A percentile compares a stretch with the other conserved stretches of the same genome.
Conservation (phyloP, 495 filamentous ascomycete species). For the Penicillium bialowiezense region DNA sequence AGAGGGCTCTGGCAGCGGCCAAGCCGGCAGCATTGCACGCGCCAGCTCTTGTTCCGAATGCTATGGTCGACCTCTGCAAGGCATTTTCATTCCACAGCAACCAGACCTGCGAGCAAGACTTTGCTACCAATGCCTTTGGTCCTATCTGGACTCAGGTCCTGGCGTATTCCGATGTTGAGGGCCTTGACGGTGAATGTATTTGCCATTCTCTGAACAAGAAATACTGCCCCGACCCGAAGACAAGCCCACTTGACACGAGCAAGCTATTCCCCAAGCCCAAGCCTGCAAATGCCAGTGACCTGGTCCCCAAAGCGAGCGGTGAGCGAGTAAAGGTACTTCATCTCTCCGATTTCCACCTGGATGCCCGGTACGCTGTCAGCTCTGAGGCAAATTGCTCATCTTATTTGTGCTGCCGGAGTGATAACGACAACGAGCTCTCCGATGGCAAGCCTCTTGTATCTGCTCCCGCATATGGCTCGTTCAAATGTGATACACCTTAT, state of each 20-base stretch:
- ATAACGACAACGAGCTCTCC: conserved; percentile 34
- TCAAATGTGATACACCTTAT: conserved; percentile 57
- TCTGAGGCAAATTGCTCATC: conserved; percentile 56
- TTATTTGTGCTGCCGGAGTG: conserved; percentile 52
- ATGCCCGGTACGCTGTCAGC: conserved; percentile 52
- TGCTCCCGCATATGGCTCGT: conserved; percentile 53
- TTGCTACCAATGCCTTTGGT: conserved; percentile 45
- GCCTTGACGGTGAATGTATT: conserved; percentile 57
- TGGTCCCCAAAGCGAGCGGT: conserved; percentile 44
- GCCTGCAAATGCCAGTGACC: conserved; percentile 40
- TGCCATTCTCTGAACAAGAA: conserved; percentile 47
- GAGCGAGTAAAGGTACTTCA: conserved; percentile 58
- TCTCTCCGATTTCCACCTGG: conserved; percentile 59
- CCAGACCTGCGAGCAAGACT: conserved; percentile 44
- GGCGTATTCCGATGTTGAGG: conserved; percentile 50
- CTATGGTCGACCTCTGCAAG: conserved; percentile 51
- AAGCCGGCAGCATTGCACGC: conserved; percentile 48
- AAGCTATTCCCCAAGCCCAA: conserved; percentile 55
- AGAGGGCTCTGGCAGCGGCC: conserved; percentile 46
- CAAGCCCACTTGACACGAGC: conserved; percentile 41
- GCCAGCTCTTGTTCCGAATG: conserved; percentile 45
- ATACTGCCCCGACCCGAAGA: conserved; percentile 47
- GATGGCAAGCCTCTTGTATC: conserved; percentile 36
- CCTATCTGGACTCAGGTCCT: conserved; percentile 58
- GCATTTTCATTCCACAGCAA: conserved; percentile 40